Percentiles rank a stretch among this genome's conserved stretches.
These are phyloP conservation scores for Heliocybe sulcata DNA, from an alignment of 1,284 basidiomycete species.

Conservation along the genomic window DNA sequence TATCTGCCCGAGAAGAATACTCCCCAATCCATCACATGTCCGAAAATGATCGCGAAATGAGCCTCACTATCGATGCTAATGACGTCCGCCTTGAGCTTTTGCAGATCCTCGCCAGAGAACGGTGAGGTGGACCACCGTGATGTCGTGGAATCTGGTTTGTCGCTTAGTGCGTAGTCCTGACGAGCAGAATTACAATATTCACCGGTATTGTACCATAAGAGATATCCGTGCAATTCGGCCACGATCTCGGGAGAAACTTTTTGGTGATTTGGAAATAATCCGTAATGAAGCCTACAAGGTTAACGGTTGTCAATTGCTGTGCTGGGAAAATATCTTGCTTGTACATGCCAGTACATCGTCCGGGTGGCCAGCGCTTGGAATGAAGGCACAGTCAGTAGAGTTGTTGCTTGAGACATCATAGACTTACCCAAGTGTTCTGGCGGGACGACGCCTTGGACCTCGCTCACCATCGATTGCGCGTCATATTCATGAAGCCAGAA, in stretches of 20 bases:
- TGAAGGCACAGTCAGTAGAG: too few species aligned
- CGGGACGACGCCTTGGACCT: too few species aligned
- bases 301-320: too few species aligned
- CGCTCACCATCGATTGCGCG: too few species aligned
- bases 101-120: slow-evolving; percentile 26
- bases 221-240: slow-evolving; percentile 37
- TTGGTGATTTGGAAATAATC: slow-evolving; percentile 38
- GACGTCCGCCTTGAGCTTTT: slow-evolving; percentile 18
- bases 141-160: slow-evolving; percentile 27
- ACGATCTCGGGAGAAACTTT: slow-evolving; percentile 26
- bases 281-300: slow-evolving; percentile 40
- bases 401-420: too few species aligned
- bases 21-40: slow-evolving; percentile 15
- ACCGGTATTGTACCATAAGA: slow-evolving; percentile 44
- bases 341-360: too few species aligned
- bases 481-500: too few species aligned
- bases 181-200: slow-evolving; percentile 6
- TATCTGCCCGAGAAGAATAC: slow-evolving; percentile 10
- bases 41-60: too few species aligned
- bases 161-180: background rate
- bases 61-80: slow-evolving; percentile 29
- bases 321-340: too few species aligned
- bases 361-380: too few species aligned
- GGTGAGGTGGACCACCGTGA: slow-evolving; percentile 35
- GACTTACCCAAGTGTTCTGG: too few species aligned